These are phyloP conservation scores for Dorcoceras hygrometricum DNA, from an alignment of 257 asterid species.

Conservation along the genomic window DNA sequence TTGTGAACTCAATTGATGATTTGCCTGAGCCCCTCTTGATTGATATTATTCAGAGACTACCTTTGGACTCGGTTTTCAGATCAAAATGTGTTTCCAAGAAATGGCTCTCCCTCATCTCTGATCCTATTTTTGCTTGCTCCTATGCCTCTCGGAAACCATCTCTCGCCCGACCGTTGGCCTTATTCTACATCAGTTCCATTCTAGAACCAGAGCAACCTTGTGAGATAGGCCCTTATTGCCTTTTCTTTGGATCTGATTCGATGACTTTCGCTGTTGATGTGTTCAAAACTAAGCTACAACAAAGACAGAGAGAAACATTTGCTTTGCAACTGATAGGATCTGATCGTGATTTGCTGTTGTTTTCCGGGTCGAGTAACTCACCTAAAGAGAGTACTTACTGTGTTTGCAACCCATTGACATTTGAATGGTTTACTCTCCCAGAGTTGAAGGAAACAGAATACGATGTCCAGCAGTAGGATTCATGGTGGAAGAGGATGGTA, in stretches of 20 bases:
- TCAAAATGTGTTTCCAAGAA: slow-evolving; percentile 22
- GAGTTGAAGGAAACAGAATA: too few species aligned
- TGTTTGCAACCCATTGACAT: slow-evolving; percentile 26
- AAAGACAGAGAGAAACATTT: background rate
- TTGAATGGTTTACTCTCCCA: slow-evolving; percentile 16
- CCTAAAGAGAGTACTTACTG: background rate
- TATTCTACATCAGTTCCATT: slow-evolving; percentile 20
- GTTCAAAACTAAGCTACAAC: slow-evolving; percentile 17
- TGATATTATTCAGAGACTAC: slow-evolving; percentile 21
- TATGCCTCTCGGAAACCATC: background rate
- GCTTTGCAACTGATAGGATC: slow-evolving; percentile 17
- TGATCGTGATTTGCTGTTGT: slow-evolving; percentile 21
- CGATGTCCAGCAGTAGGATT: slow-evolving; percentile 8
- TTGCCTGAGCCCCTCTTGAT: slow-evolving; percentile 16
- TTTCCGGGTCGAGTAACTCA: background rate
- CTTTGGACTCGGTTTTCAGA: slow-evolving; percentile 16
- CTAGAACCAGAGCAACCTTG: slow-evolving; percentile 14
- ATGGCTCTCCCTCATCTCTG: slow-evolving; percentile 22
- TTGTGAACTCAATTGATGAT: slow-evolving; percentile 12
- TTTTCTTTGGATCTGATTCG: slow-evolving; percentile 10
- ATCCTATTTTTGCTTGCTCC: slow-evolving; percentile 10
- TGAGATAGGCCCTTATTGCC: slow-evolving; percentile 22
- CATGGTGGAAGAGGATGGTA: slow-evolving; percentile 21
- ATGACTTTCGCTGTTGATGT: slow-evolving; percentile 13
- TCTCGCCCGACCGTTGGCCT: slow-evolving; percentile 7